These are phyloP conservation scores for Ustilago lituana DNA, from an alignment of 1,284 basidiomycete species.

Conservation along the genomic window DNA sequence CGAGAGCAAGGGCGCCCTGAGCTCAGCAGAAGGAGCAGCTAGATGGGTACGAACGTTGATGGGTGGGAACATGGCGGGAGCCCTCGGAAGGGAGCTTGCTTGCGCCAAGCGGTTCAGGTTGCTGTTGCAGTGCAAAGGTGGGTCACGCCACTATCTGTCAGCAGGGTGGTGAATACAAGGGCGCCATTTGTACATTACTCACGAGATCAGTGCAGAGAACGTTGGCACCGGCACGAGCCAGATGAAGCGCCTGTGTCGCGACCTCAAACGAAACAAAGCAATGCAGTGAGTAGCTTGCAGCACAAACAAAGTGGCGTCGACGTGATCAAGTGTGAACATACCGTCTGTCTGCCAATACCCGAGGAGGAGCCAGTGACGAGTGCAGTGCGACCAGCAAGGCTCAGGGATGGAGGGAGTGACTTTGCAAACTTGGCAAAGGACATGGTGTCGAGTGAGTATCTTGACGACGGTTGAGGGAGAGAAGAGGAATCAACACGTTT, in stretches of 20 bases:
- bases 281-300: not conserved
- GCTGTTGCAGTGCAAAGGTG: conserved; percentile 8
- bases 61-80: conserved; percentile 35
- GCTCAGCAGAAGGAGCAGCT: too few species aligned
- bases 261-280: too few species aligned
- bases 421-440: conserved; percentile 44
- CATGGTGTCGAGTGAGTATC: conserved; percentile 8
- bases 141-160: too few species aligned
- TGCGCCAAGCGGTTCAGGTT: conserved; percentile 32
- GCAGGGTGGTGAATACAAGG: not conserved
- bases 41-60: conserved; percentile 23
- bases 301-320: not conserved
- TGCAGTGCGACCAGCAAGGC: conserved; percentile 37
- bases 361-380: conserved; percentile 45
- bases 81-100: conserved; percentile 6
- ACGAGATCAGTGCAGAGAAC: conserved; percentile 44
- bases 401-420: conserved; percentile 46
- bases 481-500: too few species aligned
- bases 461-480: not conserved
- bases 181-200: not conserved
- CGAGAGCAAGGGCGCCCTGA: too few species aligned
- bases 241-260: not conserved
- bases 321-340: not conserved
- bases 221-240: conserved; percentile 35
- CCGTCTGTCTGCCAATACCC: conserved; percentile 40